Evolutionary conservation across 306 rosid species (phyloP).

Genomic region (Cucumis melo): DNA sequence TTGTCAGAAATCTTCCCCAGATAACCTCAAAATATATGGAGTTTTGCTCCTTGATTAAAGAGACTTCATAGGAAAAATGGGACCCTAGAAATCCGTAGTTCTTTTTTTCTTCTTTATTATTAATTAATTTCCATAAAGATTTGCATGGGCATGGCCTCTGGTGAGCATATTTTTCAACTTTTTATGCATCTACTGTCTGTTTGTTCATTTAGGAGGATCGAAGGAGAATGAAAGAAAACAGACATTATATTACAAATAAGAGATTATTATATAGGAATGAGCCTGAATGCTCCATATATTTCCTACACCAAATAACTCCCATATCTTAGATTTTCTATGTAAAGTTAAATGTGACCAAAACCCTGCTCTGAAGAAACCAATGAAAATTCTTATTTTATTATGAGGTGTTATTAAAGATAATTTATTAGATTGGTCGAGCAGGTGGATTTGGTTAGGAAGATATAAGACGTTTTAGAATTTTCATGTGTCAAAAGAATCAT

Average conservation of each 20-base stretch:
- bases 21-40: constrained; percentile 8
- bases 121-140: neutral
- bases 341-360: constrained; percentile 2
- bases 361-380: neutral
- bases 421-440: neutral
- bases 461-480: neutral
- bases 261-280: constrained; percentile 1
- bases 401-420: neutral
- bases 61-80: neutral
- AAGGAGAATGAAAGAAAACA: neutral
- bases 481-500: neutral
- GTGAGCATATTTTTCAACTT: neutral
- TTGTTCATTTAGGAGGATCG: neutral
- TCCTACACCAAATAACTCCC: constrained; percentile 10
- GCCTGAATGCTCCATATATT: neutral
- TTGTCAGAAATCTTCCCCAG: constrained; percentile 6
- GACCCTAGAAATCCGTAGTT: neutral
- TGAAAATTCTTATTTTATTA: neutral
- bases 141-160: neutral
- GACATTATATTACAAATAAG: neutral
- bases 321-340: neutral
- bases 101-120: neutral
- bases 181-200: neutral
- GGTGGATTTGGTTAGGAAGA: neutral
- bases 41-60: neutral